These are phyloP conservation scores for Trichosporon sp. DNA, from an alignment of 1,284 basidiomycete genomes.

Conservation along the genomic window DNA sequence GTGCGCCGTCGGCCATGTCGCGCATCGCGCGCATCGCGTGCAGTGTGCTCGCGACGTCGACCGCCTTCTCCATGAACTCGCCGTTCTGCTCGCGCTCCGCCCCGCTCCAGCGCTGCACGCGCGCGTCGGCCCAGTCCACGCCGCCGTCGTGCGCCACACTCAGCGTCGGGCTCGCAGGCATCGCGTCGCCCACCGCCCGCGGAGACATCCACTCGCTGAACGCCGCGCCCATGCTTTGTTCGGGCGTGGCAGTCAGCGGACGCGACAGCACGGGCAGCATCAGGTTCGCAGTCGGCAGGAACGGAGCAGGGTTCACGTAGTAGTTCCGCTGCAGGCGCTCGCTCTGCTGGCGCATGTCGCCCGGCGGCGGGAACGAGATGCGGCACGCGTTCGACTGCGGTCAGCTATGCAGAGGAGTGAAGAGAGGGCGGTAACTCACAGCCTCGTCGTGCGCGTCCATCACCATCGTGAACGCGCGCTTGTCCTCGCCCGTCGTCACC, in stretches of 20 bases:
- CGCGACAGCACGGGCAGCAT: conserved; percentile 13
- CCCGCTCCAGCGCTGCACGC: conserved; percentile 38
- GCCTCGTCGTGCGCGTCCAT: conserved; percentile 43
- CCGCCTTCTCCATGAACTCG: conserved; percentile 29
- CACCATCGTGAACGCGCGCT: conserved; percentile 32
- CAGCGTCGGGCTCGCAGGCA: conserved; percentile 32
- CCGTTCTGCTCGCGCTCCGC: conserved; percentile 36
- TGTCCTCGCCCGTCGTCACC: conserved; percentile 23
- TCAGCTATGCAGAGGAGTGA: no score
- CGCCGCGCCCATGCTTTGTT: conserved; percentile 17
- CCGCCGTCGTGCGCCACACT: conserved; percentile 14
- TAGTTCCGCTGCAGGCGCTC: conserved; percentile 32
- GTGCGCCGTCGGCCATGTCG: conserved; percentile 13
- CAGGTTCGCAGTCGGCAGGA: conserved; percentile 28
- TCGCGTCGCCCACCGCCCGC: conserved; percentile 16
- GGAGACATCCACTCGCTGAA: conserved; percentile 38
- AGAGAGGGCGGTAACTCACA: conserved; percentile 22
- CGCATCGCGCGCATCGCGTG: conserved; percentile 15
- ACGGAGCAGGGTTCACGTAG: conserved; percentile 38
- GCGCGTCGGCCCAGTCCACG: conserved; percentile 40
- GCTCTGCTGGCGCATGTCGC: conserved; percentile 26
- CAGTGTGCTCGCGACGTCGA: conserved; percentile 24
- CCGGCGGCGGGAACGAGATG: conserved; percentile 34
- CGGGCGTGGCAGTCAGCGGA: background rate
- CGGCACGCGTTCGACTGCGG: conserved; percentile 29